Conservation (phyloP, 345 rosid genomes). For the Camelina laxa region DNA sequence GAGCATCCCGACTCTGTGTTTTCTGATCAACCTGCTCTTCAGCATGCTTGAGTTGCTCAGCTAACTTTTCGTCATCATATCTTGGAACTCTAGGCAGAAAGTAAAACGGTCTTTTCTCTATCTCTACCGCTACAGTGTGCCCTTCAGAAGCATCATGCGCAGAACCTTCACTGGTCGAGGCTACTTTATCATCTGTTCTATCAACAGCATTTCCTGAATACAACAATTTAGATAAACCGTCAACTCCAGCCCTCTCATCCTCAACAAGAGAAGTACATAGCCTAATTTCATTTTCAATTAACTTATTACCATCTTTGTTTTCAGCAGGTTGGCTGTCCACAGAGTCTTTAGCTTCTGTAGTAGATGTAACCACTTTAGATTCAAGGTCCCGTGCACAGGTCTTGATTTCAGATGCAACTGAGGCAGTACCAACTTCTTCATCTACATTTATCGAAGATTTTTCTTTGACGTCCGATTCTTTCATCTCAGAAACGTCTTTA, state of each 20-base stretch:
- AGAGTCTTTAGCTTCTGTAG: slow-evolving; percentile 25
- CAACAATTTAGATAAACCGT: slow-evolving; percentile 31
- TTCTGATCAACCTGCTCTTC: slow-evolving; percentile 62
- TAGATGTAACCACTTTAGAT: slow-evolving; percentile 36
- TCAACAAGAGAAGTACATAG: slow-evolving; percentile 21
- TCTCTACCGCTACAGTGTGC: slow-evolving; percentile 45
- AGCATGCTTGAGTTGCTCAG: slow-evolving; percentile 60
- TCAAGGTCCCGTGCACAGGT: slow-evolving; percentile 31
- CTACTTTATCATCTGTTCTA: slow-evolving; percentile 37
- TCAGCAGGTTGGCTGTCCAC: slow-evolving; percentile 38
- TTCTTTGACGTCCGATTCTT: slow-evolving; percentile 22
- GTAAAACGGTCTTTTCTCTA: slow-evolving; percentile 59
- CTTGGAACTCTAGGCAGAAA: slow-evolving; percentile 67
- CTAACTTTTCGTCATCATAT: slow-evolving; percentile 56
- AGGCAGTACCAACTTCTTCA: slow-evolving; percentile 23
- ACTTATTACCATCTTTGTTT: slow-evolving; percentile 38
- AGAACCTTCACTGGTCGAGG: slow-evolving; percentile 37
- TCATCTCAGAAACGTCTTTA: slow-evolving; percentile 26
- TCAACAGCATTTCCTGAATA: slow-evolving; percentile 34
- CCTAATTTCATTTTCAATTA: slow-evolving; percentile 32
- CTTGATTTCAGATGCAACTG: slow-evolving; percentile 37
- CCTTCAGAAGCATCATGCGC: slow-evolving; percentile 48
- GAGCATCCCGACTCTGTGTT: slow-evolving; percentile 66
- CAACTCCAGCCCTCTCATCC: slow-evolving; percentile 35
- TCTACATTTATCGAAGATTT: slow-evolving; percentile 22